Evolutionary conservation across 768 basidiomycete species (phyloP).

Genomic region (Chalciporus piperatus): DNA sequence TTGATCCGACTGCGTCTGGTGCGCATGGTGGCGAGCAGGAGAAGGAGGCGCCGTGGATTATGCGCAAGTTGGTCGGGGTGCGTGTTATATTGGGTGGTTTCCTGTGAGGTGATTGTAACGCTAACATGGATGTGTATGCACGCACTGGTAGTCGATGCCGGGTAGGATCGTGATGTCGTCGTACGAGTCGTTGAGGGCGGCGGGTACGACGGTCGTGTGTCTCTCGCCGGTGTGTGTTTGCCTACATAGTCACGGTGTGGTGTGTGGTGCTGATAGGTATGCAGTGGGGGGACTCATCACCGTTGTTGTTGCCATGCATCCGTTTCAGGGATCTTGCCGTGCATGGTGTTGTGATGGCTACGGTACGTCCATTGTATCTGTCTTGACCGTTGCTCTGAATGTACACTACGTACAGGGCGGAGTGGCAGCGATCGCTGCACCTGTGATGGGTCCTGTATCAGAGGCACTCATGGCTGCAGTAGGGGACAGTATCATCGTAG

Average conservation of each 20-base stretch:
- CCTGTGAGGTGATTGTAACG: background rate
- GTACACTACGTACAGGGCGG: conserved; percentile 31
- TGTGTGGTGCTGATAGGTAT: background rate
- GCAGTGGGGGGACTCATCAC: conserved; percentile 65
- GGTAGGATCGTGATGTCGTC: conserved; percentile 64
- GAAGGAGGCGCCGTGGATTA: conserved; percentile 58
- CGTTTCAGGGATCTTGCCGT: conserved; percentile 61
- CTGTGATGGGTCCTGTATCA: conserved; percentile 53
- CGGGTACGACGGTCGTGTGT: conserved; percentile 57
- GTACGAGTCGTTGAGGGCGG: conserved; percentile 58
- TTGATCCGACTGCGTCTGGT: conserved; percentile 46
- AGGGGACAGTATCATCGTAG: conserved; percentile 57
- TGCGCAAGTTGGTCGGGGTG: conserved; percentile 63
- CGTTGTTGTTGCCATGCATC: conserved; percentile 60
- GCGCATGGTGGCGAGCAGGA: conserved; percentile 42
- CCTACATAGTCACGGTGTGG: background rate
- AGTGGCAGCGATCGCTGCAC: conserved; percentile 43
- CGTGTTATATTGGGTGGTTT: conserved; percentile 26
- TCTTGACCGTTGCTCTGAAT: conserved; percentile 1
- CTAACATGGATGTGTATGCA: background rate
- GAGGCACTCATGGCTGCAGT: conserved; percentile 49
- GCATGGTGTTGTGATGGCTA: conserved; percentile 58
- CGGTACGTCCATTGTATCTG: conserved; percentile 38
- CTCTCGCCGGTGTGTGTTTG: conserved; percentile 51
- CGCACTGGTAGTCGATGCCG: conserved; percentile 47